Evolutionary conservation across 2,329 filamentous ascomycete genomes (phyloP).

Genomic region (Fusarium vanettenii): DNA sequence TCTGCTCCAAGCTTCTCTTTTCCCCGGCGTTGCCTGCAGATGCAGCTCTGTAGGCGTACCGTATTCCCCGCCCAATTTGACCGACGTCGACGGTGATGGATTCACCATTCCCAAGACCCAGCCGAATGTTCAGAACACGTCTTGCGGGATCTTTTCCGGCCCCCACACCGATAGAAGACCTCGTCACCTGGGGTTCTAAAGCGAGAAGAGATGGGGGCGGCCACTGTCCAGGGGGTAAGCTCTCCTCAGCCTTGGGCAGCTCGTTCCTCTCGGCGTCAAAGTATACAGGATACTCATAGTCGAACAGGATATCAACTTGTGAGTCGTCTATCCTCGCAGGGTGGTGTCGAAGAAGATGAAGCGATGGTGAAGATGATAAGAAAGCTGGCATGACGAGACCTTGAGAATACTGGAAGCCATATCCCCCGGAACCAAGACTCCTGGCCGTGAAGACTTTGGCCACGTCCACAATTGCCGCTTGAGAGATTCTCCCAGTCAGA

Average conservation of each 20-base stretch:
- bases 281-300: background rate
- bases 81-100: background rate
- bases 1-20: background rate
- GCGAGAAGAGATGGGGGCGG: background rate
- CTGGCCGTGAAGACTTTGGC: background rate
- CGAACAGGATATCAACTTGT: background rate
- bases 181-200: background rate
- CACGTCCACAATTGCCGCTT: background rate
- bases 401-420: background rate
- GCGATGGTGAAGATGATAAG: background rate
- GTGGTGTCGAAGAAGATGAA: background rate
- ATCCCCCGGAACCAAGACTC: background rate
- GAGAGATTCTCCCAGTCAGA: background rate
- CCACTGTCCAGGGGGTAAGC: background rate
- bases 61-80: background rate
- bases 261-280: background rate
- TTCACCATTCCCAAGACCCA: background rate
- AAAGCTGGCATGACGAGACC: background rate
- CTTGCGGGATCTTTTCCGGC: background rate
- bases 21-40: background rate
- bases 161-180: background rate
- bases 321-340: background rate
- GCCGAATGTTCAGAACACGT: background rate
- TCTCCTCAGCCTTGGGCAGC: background rate
- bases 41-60: background rate